Evolutionary conservation across 768 basidiomycete genomes (phyloP), one percentile per base, ranked within the genome.

Genomic region (Mycena sanguinolenta): DNA sequence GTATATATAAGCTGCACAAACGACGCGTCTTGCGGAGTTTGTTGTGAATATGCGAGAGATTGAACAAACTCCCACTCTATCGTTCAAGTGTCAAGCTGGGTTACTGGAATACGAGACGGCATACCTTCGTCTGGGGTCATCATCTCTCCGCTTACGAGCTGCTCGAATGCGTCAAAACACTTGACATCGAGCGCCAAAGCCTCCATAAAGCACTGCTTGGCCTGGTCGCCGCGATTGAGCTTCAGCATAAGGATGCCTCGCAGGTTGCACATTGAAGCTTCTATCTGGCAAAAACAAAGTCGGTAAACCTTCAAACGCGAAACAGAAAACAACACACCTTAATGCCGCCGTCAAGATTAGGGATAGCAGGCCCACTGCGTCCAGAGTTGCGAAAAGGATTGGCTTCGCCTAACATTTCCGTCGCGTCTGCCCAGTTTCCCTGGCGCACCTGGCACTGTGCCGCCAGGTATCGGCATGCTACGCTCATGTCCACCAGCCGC

Each of bases 11-110:
- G 86, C 69, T 92, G 90, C 30, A 99, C 91, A 76, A 99, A 98
- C 46, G 94, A 90, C 0, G 95, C 95, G 70, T 98, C 96, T 70
- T 95, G 92, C 2, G 92, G 91, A 0, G 90, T 91, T 78, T 99
- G 97, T 44, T 92, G 89, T 38, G 85, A 83, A 76, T 95, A 99
- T 2, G 92, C 87, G 14, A 99, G 87, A 19, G 89, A 86, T 78
- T 95, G 93, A 4, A 99, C 88, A 72, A 99, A 97, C 68, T 97
- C 93, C 98, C 98, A 99, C 80, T 99, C 98, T 98, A 74, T 4
- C 50, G 53, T 23, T 32, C 3, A 50, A 6, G 21, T 30, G 54
- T 69, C 16, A 67, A 3, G 21, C 17, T 55, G 32, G 55, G 32
- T 36, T 32, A 49, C n/a, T 34, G 19, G 49, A 52, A 72, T 34